Conservation (phyloP, 2,329 filamentous ascomycete species). For the Aspergillus texensis region DNA sequence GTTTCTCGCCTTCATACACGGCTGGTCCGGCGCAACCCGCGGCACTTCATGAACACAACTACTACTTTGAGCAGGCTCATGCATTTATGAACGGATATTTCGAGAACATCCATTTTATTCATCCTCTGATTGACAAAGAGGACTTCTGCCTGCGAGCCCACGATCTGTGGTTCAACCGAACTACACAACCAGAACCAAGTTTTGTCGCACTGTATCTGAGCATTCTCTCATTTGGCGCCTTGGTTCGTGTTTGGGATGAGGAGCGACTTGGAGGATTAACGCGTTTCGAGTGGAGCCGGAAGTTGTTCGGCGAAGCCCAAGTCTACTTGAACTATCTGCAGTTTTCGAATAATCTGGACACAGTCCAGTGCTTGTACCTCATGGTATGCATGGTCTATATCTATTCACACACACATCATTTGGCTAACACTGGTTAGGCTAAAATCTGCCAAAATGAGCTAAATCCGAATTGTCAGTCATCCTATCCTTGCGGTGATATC, state of each 20-base stretch:
- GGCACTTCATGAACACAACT: conserved; percentile 34
- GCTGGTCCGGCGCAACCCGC: conserved; percentile 24
- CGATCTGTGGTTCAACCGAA: conserved; percentile 44
- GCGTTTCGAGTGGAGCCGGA: conserved; percentile 52
- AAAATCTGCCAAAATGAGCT: conserved; percentile 56
- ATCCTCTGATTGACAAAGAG: conserved; percentile 52
- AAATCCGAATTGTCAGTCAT: conserved; percentile 47
- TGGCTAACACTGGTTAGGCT: conserved; percentile 32
- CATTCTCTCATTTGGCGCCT: conserved; percentile 50
- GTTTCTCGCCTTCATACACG: conserved; percentile 40
- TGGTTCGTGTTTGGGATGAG: conserved; percentile 50
- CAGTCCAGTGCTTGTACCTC: conserved; percentile 52
- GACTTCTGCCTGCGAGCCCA: conserved; percentile 49
- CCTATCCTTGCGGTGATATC: not conserved
- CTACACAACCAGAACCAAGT: conserved; percentile 37
- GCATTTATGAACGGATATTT: conserved; percentile 53
- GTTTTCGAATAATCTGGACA: conserved; percentile 51
- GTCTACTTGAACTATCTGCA: conserved; percentile 42
- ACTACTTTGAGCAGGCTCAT: conserved; percentile 49
- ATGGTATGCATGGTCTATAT: conserved; percentile 36
- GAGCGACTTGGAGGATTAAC: conserved; percentile 46
- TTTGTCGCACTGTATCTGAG: conserved; percentile 54
- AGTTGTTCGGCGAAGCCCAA: conserved; percentile 49
- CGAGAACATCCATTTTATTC: conserved; percentile 52
- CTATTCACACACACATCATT: not conserved